Percentiles rank a stretch among this genome's conserved stretches.
Conservation (phyloP, 2,329 filamentous ascomycete species). For the Aspergillus udagawae region DNA sequence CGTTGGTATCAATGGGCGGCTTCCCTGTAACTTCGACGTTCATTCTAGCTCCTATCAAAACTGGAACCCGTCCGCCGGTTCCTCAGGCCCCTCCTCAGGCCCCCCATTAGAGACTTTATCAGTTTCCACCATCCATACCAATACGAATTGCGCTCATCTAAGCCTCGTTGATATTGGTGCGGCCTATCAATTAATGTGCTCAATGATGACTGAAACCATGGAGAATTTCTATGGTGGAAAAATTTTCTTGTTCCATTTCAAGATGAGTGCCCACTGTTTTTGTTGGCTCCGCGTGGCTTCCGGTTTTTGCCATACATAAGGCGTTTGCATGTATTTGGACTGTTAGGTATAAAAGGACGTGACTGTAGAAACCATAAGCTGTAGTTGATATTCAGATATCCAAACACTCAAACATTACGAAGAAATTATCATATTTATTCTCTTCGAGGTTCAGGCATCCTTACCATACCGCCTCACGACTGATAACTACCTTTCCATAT, state of each 20-base stretch:
- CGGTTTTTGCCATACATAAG: conserved; percentile 16
- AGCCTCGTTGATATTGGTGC: background rate
- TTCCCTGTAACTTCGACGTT: conserved; percentile 6
- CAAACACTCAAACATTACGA: background rate
- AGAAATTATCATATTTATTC: background rate
- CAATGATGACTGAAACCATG: background rate
- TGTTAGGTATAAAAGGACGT: conserved; percentile 4
- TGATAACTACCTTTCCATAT: conserved; percentile 15
- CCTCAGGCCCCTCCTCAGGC: background rate
- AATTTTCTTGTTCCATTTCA: background rate
- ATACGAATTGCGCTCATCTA: background rate
- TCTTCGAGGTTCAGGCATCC: background rate
- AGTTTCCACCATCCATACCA: background rate
- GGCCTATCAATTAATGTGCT: background rate
- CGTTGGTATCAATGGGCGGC: background rate
- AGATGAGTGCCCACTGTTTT: conserved; percentile 1
- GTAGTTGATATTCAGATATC: background rate
- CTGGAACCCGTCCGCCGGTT: background rate
- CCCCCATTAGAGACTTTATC: background rate
- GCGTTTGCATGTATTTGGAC: background rate
- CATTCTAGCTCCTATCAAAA: background rate
- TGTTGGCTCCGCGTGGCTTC: conserved; percentile 8
- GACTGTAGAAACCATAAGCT: background rate
- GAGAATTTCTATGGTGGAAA: background rate
- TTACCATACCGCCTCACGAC: background rate